A percentile compares a stretch with the other conserved stretches of the same genome.
Evolutionary conservation across 768 basidiomycete species (phyloP).

Genomic region (Hygrocybe punicea): DNA sequence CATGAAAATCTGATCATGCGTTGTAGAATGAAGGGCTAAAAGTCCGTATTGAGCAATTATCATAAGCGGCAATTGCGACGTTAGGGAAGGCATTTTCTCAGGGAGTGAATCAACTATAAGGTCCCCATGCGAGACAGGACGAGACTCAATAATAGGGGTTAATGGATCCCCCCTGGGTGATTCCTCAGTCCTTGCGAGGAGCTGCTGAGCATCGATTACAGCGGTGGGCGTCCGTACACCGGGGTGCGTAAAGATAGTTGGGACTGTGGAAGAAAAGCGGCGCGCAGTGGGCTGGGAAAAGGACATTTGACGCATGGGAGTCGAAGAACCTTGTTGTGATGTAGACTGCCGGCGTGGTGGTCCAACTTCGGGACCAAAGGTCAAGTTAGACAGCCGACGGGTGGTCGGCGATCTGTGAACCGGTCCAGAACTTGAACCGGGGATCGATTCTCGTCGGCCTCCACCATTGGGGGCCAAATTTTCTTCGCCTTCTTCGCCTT

Average conservation of each 20-base stretch:
- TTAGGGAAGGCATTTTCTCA: constrained; percentile 61
- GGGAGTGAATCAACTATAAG: constrained; percentile 39
- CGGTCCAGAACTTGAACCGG: constrained; percentile 6
- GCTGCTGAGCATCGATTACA: constrained; percentile 67
- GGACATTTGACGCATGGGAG: constrained; percentile 31
- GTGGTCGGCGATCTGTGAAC: constrained; percentile 30
- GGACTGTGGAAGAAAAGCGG: constrained; percentile 56
- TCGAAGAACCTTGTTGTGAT: constrained; percentile 18
- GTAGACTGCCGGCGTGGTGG: constrained; percentile 35
- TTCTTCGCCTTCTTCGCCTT: constrained; percentile 33
- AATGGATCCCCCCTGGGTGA: constrained; percentile 37
- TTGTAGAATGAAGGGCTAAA: constrained; percentile 83
- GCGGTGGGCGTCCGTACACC: constrained; percentile 78
- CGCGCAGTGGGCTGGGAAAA: constrained; percentile 43
- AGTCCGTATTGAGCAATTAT: constrained; percentile 90
- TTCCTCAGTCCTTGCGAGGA: constrained; percentile 42
- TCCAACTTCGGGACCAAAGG: constrained; percentile 17
- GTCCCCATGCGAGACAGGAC: constrained; percentile 30
- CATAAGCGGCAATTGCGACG: constrained; percentile 72
- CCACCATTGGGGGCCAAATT: constrained; percentile 24
- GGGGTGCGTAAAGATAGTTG: constrained; percentile 79
- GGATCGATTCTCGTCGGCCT: constrained; percentile 10
- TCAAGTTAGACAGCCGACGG: constrained; percentile 20
- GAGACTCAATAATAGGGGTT: constrained; percentile 52
- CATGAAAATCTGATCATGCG: constrained; percentile 88